Evolutionary conservation across 345 rosid genomes (phyloP).

Genomic region (Passiflora organensis): DNA sequence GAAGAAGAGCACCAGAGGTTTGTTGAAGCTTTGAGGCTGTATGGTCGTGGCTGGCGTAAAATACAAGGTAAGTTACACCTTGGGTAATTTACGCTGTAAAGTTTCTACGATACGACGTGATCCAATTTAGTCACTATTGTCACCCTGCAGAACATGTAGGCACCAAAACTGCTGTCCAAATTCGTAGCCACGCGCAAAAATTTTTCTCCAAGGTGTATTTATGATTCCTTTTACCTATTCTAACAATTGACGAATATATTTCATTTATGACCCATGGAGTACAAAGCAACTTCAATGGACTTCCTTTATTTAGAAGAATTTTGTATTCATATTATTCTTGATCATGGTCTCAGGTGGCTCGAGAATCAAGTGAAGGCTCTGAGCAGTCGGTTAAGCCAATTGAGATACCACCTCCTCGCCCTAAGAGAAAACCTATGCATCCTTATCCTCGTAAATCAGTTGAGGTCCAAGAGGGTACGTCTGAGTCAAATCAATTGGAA

Average conservation of each 20-base stretch:
- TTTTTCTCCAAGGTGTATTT: slow-evolving; percentile 82
- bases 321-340: slow-evolving; percentile 8
- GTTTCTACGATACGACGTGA: neutral
- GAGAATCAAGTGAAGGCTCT: slow-evolving; percentile 33
- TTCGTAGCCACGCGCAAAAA: slow-evolving; percentile 97
- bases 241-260: neutral
- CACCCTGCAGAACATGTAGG: slow-evolving; percentile 72
- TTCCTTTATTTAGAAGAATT: neutral
- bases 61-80: slow-evolving; percentile 54
- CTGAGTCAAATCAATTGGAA: slow-evolving; percentile 25
- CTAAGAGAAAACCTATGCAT: slow-evolving; percentile 71
- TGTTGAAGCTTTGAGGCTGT: slow-evolving; percentile 77
- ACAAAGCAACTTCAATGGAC: neutral
- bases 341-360: slow-evolving; percentile 44
- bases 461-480: slow-evolving; percentile 22
- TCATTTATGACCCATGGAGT: neutral
- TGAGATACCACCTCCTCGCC: slow-evolving; percentile 91
- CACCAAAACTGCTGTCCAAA: slow-evolving; percentile 87
- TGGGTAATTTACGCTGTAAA: neutral
- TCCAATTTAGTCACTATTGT: slow-evolving; percentile 3
- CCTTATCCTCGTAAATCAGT: slow-evolving; percentile 81
- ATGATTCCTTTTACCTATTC: neutral
- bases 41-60: slow-evolving; percentile 87
- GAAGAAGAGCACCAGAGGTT: slow-evolving; percentile 81
- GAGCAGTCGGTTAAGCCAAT: slow-evolving; percentile 33